Evolutionary conservation across 1,284 basidiomycete species (phyloP).

Genomic region (Heterobasidion occidentale): DNA sequence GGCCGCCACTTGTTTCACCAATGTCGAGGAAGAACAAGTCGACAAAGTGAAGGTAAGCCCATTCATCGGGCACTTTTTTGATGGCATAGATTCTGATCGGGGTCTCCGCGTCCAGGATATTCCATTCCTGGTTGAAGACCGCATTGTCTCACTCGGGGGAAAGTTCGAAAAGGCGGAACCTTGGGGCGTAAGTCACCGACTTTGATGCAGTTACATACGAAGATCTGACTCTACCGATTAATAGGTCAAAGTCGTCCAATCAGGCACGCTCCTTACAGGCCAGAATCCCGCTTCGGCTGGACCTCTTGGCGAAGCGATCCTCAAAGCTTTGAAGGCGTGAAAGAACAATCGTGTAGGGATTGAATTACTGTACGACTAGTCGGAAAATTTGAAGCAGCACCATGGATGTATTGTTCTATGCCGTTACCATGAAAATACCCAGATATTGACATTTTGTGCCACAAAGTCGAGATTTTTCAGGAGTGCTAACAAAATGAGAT

Average conservation of each 20-base stretch:
- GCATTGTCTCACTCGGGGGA: slow-evolving; percentile 55
- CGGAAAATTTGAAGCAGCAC: too few relatives aligned
- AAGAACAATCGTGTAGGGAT: background rate
- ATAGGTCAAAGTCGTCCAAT: slow-evolving; percentile 36
- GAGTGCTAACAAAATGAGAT: too few relatives aligned
- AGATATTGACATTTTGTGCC: too few relatives aligned
- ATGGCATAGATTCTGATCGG: background rate
- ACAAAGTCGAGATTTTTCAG: too few relatives aligned
- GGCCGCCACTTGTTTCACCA: slow-evolving; percentile 61
- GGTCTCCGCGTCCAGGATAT: slow-evolving; percentile 25
- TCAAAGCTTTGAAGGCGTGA: slow-evolving; percentile 22
- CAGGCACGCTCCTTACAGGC: slow-evolving; percentile 50
- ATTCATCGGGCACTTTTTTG: background rate
- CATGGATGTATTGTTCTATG: background rate
- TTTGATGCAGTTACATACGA: background rate
- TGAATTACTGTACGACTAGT: too few relatives aligned
- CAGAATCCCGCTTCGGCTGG: slow-evolving; percentile 65
- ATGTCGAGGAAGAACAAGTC: slow-evolving; percentile 55
- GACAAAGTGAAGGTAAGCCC: slow-evolving; percentile 29
- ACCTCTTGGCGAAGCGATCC: slow-evolving; percentile 40
- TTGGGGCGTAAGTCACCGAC: slow-evolving; percentile 44
- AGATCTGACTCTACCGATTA: background rate
- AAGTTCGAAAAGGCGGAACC: slow-evolving; percentile 51
- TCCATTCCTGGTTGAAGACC: slow-evolving; percentile 67
- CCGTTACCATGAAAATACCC: too few relatives aligned